phyloP scores from a whole-genome alignment of 257 asterid species.

The Jacaranda copaia region DNA sequence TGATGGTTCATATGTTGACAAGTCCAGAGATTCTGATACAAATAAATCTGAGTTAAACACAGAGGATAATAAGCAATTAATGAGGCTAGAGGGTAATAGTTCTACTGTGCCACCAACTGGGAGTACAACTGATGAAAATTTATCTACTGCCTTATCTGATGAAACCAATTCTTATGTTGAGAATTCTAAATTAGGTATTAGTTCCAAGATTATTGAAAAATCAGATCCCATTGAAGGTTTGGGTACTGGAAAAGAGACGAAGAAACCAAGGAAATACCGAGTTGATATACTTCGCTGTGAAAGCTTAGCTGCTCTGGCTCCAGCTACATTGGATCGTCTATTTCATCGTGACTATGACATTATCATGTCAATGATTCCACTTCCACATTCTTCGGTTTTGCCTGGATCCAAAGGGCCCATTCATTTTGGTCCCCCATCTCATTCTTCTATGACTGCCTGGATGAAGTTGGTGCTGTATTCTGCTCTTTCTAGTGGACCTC shows the following conservation, averaged over 20 bases:
- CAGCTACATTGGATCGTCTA: conserved; percentile 92
- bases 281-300: conserved; percentile 98
- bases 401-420: conserved; percentile 98
- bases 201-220: conserved; percentile 56
- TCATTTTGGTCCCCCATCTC: conserved; percentile 98
- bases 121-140: conserved; percentile 41
- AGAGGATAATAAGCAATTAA: conserved; percentile 43
- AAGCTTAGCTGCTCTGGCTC: conserved; percentile 93
- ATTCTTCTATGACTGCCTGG: conserved; percentile 99
- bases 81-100: conserved; percentile 44
- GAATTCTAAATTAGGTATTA: conserved; percentile 49
- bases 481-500: conserved; percentile 86
- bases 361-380: conserved; percentile 95
- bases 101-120: conserved; percentile 46
- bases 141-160: conserved; percentile 46
- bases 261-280: conserved; percentile 71
- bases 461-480: conserved; percentile 89
- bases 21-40: conserved; percentile 42
- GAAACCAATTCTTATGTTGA: conserved; percentile 44
- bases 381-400: conserved; percentile 92
- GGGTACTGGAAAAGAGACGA: conserved; percentile 56
- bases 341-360: conserved; percentile 96
- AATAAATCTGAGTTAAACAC: conserved; percentile 42
- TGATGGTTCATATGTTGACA: conserved; percentile 45
- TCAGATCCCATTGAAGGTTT: conserved; percentile 50